Evolutionary conservation across 768 basidiomycete species (phyloP), one percentile per base, ranked within the genome.

Genomic region (Daedaleopsis sinensis): DNA sequence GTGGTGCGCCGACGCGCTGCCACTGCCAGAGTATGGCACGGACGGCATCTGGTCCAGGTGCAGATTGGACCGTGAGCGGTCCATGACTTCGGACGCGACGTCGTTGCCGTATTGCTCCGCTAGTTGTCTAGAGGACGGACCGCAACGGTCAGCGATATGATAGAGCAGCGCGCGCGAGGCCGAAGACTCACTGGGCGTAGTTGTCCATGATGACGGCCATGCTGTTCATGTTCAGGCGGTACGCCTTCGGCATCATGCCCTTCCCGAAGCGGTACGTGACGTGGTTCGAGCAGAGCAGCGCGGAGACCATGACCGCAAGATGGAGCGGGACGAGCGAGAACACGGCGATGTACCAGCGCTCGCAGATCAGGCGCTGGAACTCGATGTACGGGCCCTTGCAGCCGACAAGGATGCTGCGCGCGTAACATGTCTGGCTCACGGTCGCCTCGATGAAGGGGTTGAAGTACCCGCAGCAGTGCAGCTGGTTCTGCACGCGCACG

Each of bases 201-300:
- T 88, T 87, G 64, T 94, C 91, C 88, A 93, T 88, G 71, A 94
- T 91, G 55, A 90, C 81, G 3, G 88, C 89, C 87, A 93, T 90
- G 61, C 83, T 87, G 60, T 80, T 82, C 79, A 84, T 76, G 75
- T 86, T 87, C 48, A 93, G 79, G 38, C 90, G 79, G 73, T 94
- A 93, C 15, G 88, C 85, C 78, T 91, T 90, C 59, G 91, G 91
- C 81, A 89, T 91, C 85, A 93, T 87, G 61, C 92, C 91, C 78
- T 93, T 93, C 11, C 91, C 91, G 72, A 93, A 93, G 54, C 91
- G 81, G 71, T 92, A 93, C 21, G 91, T 93, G 71, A 94, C 86
- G 66, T 93, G 91, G 74, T 91, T 93, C 23, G 87, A 87, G 72
- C 89, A 93, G 52, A 93, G 73, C 57, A 93, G 73, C 15, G 80